Percentiles rank a stretch among this genome's conserved stretches.
These are phyloP conservation scores for Lentinula detonsa DNA, from an alignment of 768 basidiomycete species.

Conservation along the genomic window DNA sequence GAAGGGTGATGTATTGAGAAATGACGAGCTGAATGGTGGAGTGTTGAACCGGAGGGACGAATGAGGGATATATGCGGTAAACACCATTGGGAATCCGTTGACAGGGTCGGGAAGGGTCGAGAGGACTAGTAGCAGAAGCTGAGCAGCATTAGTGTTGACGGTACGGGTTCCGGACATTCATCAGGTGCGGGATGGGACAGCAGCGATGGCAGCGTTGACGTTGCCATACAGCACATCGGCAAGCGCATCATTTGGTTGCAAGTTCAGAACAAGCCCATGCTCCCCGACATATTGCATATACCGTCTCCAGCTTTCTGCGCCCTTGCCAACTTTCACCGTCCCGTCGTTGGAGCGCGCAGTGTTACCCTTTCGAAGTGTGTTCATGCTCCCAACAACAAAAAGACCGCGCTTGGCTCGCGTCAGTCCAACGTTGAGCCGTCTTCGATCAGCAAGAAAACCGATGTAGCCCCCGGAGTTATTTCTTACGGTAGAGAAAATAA, in stretches of 20 bases:
- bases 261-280: slow-evolving; percentile 38
- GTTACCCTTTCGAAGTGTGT: slow-evolving; percentile 52
- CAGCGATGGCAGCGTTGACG: slow-evolving; percentile 4
- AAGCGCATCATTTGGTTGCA: slow-evolving; percentile 28
- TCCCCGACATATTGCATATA: slow-evolving; percentile 53
- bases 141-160: background rate
- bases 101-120: no score
- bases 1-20: no score
- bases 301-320: slow-evolving; percentile 52
- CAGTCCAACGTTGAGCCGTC: slow-evolving; percentile 85
- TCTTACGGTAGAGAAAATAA: slow-evolving; percentile 87
- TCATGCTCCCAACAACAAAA: slow-evolving; percentile 71
- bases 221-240: slow-evolving; percentile 36
- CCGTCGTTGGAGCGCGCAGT: slow-evolving; percentile 16
- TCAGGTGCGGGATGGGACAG: background rate
- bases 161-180: background rate
- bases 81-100: no score
- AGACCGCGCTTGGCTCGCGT: slow-evolving; percentile 85
- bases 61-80: no score
- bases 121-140: no score
- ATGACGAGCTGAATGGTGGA: no score
- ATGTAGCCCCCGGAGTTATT: slow-evolving; percentile 74
- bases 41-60: no score
- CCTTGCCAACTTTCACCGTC: slow-evolving; percentile 27
- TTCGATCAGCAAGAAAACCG: slow-evolving; percentile 83